These are phyloP conservation scores for Gardenia jasminoides DNA, from an alignment of 257 asterid genomes.

Conservation along the genomic window DNA sequence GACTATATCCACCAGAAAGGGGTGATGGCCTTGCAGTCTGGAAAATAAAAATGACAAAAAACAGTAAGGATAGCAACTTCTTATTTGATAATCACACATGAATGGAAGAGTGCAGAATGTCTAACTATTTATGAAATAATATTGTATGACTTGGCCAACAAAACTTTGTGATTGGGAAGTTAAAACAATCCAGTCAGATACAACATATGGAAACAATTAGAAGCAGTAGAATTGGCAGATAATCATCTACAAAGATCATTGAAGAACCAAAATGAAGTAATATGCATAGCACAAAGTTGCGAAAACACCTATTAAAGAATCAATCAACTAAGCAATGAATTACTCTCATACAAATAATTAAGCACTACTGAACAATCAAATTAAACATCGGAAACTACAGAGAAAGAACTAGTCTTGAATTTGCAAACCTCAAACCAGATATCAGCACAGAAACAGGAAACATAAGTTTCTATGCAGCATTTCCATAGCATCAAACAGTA, in stretches of 20 bases:
- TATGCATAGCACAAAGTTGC: not conserved
- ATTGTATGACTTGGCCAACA: not conserved
- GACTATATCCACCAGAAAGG: constrained; percentile 70
- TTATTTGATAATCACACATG: not conserved
- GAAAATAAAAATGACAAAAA: constrained; percentile 12
- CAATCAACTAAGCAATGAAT: not conserved
- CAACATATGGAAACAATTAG: too few species aligned
- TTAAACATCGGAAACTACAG: too few species aligned
- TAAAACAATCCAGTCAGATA: not conserved
- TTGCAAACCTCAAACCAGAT: not conserved
- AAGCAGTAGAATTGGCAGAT: not conserved
- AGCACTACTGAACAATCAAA: not conserved
- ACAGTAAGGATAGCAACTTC: not conserved
- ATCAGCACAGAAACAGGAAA: not conserved
- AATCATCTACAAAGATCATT: not conserved
- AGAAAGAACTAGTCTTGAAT: not conserved
- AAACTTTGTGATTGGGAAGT: too few species aligned
- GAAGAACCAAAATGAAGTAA: not conserved
- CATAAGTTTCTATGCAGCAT: not conserved
- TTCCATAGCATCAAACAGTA: not conserved
- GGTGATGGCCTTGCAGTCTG: constrained; percentile 72
- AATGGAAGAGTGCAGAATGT: not conserved
- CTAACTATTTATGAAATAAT: not conserved
- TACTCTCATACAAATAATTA: not conserved
- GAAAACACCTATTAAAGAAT: not conserved